Conservation (phyloP, 1,284 basidiomycete genomes). For the Pseudozyma tsukubaensis region DNA sequence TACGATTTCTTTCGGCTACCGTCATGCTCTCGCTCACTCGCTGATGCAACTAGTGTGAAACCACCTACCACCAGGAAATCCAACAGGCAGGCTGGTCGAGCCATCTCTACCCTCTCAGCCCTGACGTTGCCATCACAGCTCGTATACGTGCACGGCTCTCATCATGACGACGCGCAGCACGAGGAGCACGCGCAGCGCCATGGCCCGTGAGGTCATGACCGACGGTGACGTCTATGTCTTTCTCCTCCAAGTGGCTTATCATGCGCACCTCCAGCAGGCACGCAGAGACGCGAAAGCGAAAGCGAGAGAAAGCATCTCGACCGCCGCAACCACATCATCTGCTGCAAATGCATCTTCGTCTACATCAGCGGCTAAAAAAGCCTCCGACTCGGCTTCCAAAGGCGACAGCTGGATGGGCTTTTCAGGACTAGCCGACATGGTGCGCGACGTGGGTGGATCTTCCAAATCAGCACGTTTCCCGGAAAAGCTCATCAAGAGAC, state of each 20-base stretch:
- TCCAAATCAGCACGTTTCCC: slow-evolving; percentile 58
- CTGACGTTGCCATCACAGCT: background rate
- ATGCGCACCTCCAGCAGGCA: slow-evolving; percentile 34
- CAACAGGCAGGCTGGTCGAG: background rate
- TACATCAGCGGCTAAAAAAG: slow-evolving; percentile 26
- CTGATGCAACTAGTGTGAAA: background rate
- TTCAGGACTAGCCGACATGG: slow-evolving; percentile 53
- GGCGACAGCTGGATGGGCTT: slow-evolving; percentile 60
- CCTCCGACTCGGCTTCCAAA: slow-evolving; percentile 25
- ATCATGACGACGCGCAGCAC: slow-evolving; percentile 59
- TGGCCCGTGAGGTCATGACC: slow-evolving; percentile 48
- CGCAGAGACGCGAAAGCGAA: slow-evolving; percentile 42
- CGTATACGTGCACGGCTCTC: background rate
- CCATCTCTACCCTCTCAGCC: background rate
- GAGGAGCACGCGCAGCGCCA: slow-evolving; percentile 41
- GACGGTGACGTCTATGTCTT: slow-evolving; percentile 67
- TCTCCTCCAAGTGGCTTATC: slow-evolving; percentile 62
- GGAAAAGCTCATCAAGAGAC: slow-evolving; percentile 65
- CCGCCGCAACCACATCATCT: slow-evolving; percentile 9
- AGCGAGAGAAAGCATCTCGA: slow-evolving; percentile 24
- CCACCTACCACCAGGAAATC: background rate
- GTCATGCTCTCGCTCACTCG: background rate
- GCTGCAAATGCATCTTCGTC: slow-evolving; percentile 2
- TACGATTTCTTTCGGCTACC: background rate
- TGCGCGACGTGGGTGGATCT: slow-evolving; percentile 53